Conservation (phyloP, 225 moss, liverwort and hornwort species). For the Polytrichum formosum region DNA sequence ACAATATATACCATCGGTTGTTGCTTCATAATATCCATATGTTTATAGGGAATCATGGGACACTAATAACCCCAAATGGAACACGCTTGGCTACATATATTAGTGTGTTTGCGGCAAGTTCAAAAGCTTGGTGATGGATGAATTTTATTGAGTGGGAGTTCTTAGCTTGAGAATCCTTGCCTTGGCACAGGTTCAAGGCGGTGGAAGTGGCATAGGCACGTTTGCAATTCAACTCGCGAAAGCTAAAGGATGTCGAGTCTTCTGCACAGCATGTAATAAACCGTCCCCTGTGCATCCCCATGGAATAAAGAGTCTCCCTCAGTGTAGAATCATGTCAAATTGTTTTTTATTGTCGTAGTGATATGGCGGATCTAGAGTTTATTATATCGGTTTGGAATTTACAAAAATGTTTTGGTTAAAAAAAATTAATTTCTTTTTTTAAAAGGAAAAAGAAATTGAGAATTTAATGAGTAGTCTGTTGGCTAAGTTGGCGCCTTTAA, state of each 20-base stretch:
- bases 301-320: not conserved
- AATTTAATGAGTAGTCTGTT: too few relatives aligned
- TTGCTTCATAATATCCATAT: too few relatives aligned
- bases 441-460: too few relatives aligned
- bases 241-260: slow-evolving; percentile 40
- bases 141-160: not conserved
- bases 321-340: too few relatives aligned
- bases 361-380: too few relatives aligned
- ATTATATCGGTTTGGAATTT: not conserved
- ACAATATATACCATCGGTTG: too few relatives aligned
- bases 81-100: not conserved
- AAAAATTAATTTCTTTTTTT: too few relatives aligned
- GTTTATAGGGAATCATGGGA: not conserved
- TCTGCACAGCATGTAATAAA: slow-evolving; percentile 38
- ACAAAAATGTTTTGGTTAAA: too few relatives aligned
- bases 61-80: not conserved
- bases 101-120: not conserved
- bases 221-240: slow-evolving; percentile 59
- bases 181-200: slow-evolving; percentile 35
- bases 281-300: not conserved
- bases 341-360: not conserved
- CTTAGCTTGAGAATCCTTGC: not conserved
- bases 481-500: too few relatives aligned
- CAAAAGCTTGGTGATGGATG: not conserved
- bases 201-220: slow-evolving; percentile 44